phyloP scores from a whole-genome alignment of 352 stramenopile species.

The Pythium guiyangense region DNA sequence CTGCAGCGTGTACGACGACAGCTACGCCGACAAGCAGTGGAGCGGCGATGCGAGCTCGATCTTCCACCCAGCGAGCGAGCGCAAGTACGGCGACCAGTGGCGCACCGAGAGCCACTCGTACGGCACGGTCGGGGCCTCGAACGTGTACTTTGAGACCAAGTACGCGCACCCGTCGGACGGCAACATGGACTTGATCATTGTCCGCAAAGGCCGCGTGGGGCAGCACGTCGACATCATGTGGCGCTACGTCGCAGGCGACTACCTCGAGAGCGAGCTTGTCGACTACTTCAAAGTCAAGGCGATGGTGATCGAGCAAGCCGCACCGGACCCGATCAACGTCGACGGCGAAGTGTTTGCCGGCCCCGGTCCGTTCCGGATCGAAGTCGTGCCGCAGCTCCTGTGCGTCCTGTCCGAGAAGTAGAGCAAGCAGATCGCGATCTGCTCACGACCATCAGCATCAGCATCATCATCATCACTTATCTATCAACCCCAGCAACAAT shows the following conservation, averaged over 20 bases:
- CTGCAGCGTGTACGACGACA: slow-evolving; percentile 73
- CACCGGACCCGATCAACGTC: slow-evolving; percentile 65
- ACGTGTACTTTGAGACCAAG: slow-evolving; percentile 81
- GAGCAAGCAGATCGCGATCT: background rate
- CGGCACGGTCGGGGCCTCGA: slow-evolving; percentile 56
- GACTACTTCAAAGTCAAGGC: slow-evolving; percentile 80
- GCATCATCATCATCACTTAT: no score
- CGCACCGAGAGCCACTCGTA: slow-evolving; percentile 41
- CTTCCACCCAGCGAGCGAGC: slow-evolving; percentile 51
- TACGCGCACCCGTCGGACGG: slow-evolving; percentile 75
- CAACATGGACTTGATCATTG: slow-evolving; percentile 77
- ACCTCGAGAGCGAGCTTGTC: slow-evolving; percentile 52
- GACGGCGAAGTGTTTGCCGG: slow-evolving; percentile 68
- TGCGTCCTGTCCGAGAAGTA: slow-evolving; percentile 79
- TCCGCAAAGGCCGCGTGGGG: slow-evolving; percentile 38
- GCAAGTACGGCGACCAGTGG: slow-evolving; percentile 56
- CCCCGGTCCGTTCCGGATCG: slow-evolving; percentile 60
- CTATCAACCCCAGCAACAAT: no score
- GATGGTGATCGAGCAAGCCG: slow-evolving; percentile 60
- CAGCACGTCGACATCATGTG: slow-evolving; percentile 46
- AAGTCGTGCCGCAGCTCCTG: slow-evolving; percentile 66
- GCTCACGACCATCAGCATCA: background rate
- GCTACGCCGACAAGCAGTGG: slow-evolving; percentile 47
- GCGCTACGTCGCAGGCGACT: slow-evolving; percentile 51
- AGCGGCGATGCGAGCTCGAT: slow-evolving; percentile 52